phyloP scores from a whole-genome alignment of 352 stramenopile genomes.

The Phytophthora lateralis region DNA sequence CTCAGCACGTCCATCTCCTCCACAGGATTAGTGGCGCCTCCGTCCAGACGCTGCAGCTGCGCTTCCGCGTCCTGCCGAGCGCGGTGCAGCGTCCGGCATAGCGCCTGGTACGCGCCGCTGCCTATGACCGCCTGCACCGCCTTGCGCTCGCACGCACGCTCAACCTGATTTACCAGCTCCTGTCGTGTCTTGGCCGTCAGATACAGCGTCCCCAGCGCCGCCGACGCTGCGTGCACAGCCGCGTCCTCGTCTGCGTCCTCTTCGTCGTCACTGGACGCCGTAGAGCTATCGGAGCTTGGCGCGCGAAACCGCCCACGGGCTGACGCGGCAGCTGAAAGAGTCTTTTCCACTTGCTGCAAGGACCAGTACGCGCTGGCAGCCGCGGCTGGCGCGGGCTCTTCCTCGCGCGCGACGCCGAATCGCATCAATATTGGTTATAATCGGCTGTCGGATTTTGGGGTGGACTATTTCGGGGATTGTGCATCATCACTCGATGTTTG shows the following conservation, averaged over 20 bases:
- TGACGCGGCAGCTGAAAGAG: background rate
- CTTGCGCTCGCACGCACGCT: constrained; percentile 66
- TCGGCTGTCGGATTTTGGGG: background rate
- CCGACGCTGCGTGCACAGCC: constrained; percentile 14
- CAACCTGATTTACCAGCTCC: constrained; percentile 68
- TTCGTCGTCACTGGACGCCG: constrained; percentile 55
- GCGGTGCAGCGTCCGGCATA: constrained; percentile 65
- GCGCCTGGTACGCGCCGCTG: constrained; percentile 60
- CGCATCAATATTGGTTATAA: constrained; percentile 44
- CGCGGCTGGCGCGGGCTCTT: constrained; percentile 17
- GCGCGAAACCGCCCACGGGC: constrained; percentile 42
- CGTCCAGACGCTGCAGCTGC: constrained; percentile 40
- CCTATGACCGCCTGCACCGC: constrained; percentile 55
- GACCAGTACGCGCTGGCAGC: constrained; percentile 5
- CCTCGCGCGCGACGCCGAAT: constrained; percentile 47
- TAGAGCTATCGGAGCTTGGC: constrained; percentile 50
- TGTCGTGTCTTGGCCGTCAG: constrained; percentile 44
- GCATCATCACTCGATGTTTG: background rate
- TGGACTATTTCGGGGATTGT: background rate
- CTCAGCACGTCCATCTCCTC: constrained; percentile 32
- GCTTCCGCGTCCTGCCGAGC: constrained; percentile 57
- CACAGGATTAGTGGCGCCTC: background rate
- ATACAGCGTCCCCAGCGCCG: constrained; percentile 28
- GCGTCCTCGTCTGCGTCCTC: constrained; percentile 24
- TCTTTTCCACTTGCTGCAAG: constrained; percentile 9